Evolutionary conservation across 2,329 filamentous ascomycete species (phyloP).

Genomic region (Fusarium sp.): DNA sequence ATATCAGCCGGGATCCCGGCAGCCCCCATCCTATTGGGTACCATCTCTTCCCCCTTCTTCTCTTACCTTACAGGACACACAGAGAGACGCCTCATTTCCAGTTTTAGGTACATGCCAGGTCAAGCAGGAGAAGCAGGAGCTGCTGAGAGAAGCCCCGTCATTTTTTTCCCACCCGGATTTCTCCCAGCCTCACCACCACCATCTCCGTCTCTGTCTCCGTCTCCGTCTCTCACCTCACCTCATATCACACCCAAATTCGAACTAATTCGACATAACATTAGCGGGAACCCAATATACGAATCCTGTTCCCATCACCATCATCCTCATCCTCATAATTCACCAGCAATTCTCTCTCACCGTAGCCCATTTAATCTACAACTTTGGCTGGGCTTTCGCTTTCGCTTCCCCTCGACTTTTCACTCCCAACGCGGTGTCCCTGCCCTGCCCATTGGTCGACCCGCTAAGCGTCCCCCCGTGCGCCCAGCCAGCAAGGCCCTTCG

Average conservation of each 20-base stretch:
- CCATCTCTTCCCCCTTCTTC: conserved; percentile 14
- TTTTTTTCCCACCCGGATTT: conserved; percentile 38
- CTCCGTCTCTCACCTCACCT: conserved; percentile 25
- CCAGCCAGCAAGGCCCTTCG: conserved; percentile 41
- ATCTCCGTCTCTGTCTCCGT: conserved; percentile 21
- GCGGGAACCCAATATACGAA: conserved; percentile 22
- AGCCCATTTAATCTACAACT: conserved; percentile 15
- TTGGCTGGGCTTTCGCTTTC: conserved; percentile 11
- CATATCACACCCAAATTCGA: conserved; percentile 6
- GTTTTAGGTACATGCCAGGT: conserved; percentile 41
- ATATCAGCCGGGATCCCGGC: conserved; percentile 17
- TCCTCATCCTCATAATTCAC: conserved; percentile 44
- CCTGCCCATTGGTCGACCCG: conserved; percentile 43
- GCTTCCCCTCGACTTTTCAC: conserved; percentile 17
- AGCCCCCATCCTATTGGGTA: conserved; percentile 7
- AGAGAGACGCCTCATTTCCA: conserved; percentile 42
- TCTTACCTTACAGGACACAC: conserved; percentile 5
- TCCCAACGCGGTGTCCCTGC: conserved; percentile 34
- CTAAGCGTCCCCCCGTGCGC: conserved; percentile 43
- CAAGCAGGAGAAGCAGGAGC: conserved; percentile 24
- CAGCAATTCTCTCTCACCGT: neutral
- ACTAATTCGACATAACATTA: conserved; percentile 27
- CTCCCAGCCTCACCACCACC: conserved; percentile 41
- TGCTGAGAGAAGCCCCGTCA: conserved; percentile 30
- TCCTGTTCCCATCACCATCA: conserved; percentile 26